Base-by-base conservation (phyloP, 2,329 filamentous ascomycete species). In the Pseudogymnoascus sp. region DNA sequence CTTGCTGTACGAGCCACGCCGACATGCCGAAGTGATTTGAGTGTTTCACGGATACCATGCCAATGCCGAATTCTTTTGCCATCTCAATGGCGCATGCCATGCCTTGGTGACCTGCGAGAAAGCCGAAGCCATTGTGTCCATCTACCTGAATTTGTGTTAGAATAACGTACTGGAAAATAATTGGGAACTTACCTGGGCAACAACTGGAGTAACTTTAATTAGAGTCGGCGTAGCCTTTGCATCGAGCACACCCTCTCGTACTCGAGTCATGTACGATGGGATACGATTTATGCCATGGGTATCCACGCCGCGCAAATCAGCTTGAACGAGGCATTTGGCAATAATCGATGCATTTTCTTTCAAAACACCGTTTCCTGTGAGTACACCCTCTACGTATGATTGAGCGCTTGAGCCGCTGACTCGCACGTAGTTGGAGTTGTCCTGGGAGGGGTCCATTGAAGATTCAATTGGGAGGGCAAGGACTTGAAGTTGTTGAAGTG, bases 11-110 rank as follows among this genome's bases (percentile, higher is more conserved):
- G 0, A 91, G 72, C 88, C 89, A 93, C 0, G 90, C 90, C 3
- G 82, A 82, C 90, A 93, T 95, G 63, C 90, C 90, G 69, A 90
- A 93, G 73, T 93, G 89, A 69, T 93, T 93, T 44, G 86, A 89
- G 74, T 88, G 87, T 73, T 86, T 89, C 70, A 93, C 79, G 64
- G 82, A 85, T 0, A 88, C 87, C 82, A 95, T 86, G 31, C 89
- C 90, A 66, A 93, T 89, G 13, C 89, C 89, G 69, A 81, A 85
- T 1, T 76, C 72, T 21, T 78, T 75, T 0, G 89, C 89, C 76
- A 89, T 86, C 11, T 83, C 79, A 50, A 92, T 84, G 0, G 89
- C 89, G 0, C 80, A 79, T 0, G 74, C 72, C 86, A 93, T 93
- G 33, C 82, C 89, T 63, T 75, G 70, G 56, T 85, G 79, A 0